A percentile compares a stretch with the other conserved stretches of the same genome.
phyloP scores from a whole-genome alignment of 805 yeast genomes.

The Suhomyces tanzawaensis region DNA sequence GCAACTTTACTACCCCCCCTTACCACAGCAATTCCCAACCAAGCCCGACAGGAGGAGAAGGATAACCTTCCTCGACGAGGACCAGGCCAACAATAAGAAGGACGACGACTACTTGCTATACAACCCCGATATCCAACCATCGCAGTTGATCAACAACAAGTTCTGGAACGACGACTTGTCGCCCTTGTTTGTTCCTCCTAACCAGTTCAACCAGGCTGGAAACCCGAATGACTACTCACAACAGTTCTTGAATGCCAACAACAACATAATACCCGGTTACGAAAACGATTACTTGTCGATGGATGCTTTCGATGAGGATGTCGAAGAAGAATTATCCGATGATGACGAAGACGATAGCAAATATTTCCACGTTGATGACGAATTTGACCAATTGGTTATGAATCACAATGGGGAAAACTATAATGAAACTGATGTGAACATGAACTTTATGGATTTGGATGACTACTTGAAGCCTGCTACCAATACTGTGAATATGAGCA shows the following conservation, averaged over 20 bases:
- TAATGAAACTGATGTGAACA: constrained; percentile 5
- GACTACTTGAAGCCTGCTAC: constrained; percentile 7
- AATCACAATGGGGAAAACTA: constrained; percentile 3
- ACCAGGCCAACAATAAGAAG: constrained; percentile 16
- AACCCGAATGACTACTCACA: constrained; percentile 10
- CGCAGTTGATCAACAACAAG: constrained; percentile 29
- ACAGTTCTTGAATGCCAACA: constrained; percentile 6
- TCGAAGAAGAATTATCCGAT: constrained; percentile 42
- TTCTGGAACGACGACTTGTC: constrained; percentile 22
- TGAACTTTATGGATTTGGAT: constrained; percentile 12
- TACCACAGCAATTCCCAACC: constrained; percentile 11
- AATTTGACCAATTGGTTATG: constrained; percentile 27
- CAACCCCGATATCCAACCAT: constrained; percentile 43
- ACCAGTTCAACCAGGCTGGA: constrained; percentile 10
- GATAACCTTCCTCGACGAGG: constrained; percentile 32
- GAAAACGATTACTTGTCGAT: constrained; percentile 34
- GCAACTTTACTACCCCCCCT: constrained; percentile 10
- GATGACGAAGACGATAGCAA: constrained; percentile 39
- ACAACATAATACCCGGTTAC: constrained; percentile 27
- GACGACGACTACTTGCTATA: constrained; percentile 38
- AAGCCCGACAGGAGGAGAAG: constrained; percentile 25
- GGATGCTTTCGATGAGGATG: constrained; percentile 41
- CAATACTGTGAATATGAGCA: background rate
- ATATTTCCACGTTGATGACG: constrained; percentile 36
- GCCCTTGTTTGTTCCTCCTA: constrained; percentile 30